These are phyloP conservation scores for Saccharum officinarum DNA, from an alignment of 176 grass and related monocot genomes.

Conservation along the genomic window DNA sequence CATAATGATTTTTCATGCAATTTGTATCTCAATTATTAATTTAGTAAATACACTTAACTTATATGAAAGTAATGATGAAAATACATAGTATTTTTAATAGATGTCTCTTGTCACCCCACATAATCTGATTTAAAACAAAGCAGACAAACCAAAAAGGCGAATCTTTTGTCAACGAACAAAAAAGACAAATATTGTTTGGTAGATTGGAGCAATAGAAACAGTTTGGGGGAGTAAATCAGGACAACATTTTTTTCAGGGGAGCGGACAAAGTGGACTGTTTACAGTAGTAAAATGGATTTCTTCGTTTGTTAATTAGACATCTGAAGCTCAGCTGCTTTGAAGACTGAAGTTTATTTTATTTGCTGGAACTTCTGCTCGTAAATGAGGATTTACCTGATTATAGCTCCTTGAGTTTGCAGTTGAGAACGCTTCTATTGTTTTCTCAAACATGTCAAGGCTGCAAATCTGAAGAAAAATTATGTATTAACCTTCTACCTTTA, in stretches of 20 bases:
- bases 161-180: not conserved
- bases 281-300: not conserved
- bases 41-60: not conserved
- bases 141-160: not conserved
- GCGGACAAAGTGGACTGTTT: not conserved
- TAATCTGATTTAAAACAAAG: not conserved
- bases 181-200: not conserved
- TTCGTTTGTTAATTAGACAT: slow-evolving; percentile 15
- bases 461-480: slow-evolving; percentile 2
- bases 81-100: not conserved
- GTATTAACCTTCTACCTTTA: not conserved
- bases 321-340: not conserved
- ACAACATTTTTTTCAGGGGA: not conserved
- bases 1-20: not conserved
- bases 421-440: not conserved
- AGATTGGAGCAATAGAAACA: not conserved
- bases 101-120: not conserved
- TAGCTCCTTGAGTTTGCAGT: not conserved
- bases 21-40: not conserved
- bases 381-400: not conserved
- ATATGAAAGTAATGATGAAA: not conserved
- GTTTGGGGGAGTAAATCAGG: not conserved
- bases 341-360: no score
- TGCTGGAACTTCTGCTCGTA: no score
- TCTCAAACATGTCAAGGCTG: not conserved